Evolutionary conservation across 345 rosid genomes (phyloP).

Genomic region (Rhodamnia argentea): DNA sequence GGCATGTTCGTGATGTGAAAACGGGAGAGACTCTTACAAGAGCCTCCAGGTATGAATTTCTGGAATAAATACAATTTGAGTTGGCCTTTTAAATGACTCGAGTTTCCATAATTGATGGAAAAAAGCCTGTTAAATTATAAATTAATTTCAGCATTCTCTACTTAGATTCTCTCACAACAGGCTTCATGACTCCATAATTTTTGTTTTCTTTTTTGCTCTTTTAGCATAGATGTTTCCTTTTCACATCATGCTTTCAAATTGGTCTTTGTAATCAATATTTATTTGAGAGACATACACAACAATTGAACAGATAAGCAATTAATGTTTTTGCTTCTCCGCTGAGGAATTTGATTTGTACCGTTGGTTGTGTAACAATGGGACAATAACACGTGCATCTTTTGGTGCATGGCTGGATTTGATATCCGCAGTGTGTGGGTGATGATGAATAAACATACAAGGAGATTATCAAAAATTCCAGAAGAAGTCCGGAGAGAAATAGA

Average conservation of each 20-base stretch:
- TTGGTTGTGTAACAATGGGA: neutral
- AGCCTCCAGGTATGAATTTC: slow-evolving; percentile 26
- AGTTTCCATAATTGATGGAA: neutral
- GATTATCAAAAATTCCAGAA: slow-evolving; percentile 82
- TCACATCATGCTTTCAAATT: neutral
- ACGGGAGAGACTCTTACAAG: slow-evolving; percentile 34
- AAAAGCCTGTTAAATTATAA: neutral
- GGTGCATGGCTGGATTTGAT: neutral
- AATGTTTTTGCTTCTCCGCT: neutral
- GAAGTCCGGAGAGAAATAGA: slow-evolving; percentile 85
- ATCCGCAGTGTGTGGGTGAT: slow-evolving; percentile 87
- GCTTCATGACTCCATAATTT: neutral
- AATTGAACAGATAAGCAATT: neutral
- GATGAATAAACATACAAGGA: slow-evolving; percentile 97
- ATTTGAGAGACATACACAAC: neutral
- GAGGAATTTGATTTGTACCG: neutral
- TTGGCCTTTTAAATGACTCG: neutral
- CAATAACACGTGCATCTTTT: neutral
- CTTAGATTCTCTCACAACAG: neutral
- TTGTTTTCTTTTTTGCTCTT: neutral
- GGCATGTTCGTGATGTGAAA: slow-evolving; percentile 30
- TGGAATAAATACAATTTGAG: neutral
- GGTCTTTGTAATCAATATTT: neutral
- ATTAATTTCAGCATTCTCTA: neutral
- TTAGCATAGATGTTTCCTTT: neutral